Evolutionary conservation across 345 rosid species (phyloP), one percentile per base, ranked within the genome.

Genomic region (Diplotaxis tenuifolia): DNA sequence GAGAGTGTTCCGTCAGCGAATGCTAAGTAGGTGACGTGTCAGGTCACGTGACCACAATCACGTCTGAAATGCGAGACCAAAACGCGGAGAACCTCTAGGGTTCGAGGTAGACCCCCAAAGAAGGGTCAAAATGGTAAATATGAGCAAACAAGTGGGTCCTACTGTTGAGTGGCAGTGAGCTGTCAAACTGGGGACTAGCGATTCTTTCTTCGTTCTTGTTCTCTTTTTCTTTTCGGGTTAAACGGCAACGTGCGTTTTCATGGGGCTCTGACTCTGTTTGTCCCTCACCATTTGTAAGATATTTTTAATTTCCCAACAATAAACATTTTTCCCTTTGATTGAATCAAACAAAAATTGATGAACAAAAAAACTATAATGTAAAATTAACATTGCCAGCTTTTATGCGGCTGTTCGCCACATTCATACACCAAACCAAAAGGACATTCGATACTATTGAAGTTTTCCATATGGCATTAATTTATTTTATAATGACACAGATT

Each of bases 21-120:
- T 28, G 22, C 75, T 76, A 70, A 70, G 75, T 65, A 64, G 34
- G 32, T 76, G 79, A 76, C 71, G 80, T 76, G 80, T 18, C 71
- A 70, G 12, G 21, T 70, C 75, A 76, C 80, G 80, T 76, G 80
- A 70, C 79, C 75, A 70, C 67, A 64, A 70, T 45, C 66, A 58
- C 66, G 57, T 70, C 45, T 58, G 47, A 28, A 19, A 70, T 12
- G 15, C 58, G 66, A 70, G 67, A 68, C 62, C 66, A 25, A 76
- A 76, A 76, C 71, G 80, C 80, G 80, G 80, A 70, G 71, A 76
- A 76, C 80, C 75, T 76, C 80, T 76, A 64, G 71, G 80, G 62
- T 57, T 28, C 20, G 19, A 27, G 18, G 61, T 53, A 55, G 79
- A 63, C 66, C 71, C 71, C 75, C 25, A 3, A 36, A 0, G 1